Evolutionary conservation across 495 filamentous ascomycete genomes (phyloP).

Genomic region (Lichenothelia convexa): DNA sequence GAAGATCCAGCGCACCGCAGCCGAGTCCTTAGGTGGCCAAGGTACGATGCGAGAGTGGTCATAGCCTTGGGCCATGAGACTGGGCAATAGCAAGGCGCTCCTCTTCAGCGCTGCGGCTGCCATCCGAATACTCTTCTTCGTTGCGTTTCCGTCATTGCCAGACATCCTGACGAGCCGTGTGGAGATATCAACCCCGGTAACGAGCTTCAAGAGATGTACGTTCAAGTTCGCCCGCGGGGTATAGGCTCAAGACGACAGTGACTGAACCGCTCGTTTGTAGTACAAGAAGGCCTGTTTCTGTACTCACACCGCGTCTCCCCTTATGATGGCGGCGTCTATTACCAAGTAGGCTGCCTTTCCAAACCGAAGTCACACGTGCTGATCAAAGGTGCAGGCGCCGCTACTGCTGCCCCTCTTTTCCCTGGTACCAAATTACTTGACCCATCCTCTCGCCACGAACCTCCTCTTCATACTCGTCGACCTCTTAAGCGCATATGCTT

Average conservation of each 20-base stretch:
- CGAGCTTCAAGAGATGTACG: constrained; percentile 92
- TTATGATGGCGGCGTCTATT: constrained; percentile 93
- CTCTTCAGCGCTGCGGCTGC: constrained; percentile 61
- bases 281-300: constrained; percentile 90
- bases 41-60: no score
- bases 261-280: constrained; percentile 23
- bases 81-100: constrained; percentile 51
- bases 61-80: no score
- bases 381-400: constrained; percentile 41
- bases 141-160: constrained; percentile 65
- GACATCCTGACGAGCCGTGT: constrained; percentile 77
- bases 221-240: constrained; percentile 1
- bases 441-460: constrained; percentile 50
- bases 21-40: no score
- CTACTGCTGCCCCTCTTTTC: constrained; percentile 82
- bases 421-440: constrained; percentile 49
- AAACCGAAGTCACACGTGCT: not conserved
- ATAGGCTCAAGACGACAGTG: constrained; percentile 1
- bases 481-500: constrained; percentile 62
- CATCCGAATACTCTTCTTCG: constrained; percentile 63
- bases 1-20: no score
- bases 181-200: constrained; percentile 91
- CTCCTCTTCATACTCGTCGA: constrained; percentile 71
- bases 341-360: constrained; percentile 42
- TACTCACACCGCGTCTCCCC: constrained; percentile 93